Base-by-base conservation (phyloP, 2,329 filamentous ascomycete genomes). In the Verticillium nonalfalfae region DNA sequence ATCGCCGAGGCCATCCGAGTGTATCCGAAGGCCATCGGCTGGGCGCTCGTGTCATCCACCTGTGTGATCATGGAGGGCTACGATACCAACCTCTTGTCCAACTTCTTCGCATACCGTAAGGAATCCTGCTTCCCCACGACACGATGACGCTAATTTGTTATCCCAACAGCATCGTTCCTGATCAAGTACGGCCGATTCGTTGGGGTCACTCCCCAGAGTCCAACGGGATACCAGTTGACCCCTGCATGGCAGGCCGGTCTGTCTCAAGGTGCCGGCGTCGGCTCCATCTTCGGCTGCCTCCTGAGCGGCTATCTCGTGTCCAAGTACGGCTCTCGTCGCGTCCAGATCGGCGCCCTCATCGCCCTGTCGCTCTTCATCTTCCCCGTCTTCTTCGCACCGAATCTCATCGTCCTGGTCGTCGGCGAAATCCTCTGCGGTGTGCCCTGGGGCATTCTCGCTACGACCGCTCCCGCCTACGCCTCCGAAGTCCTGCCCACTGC, bases 341-440 rank as follows among this genome's bases (percentile, higher is more conserved):
- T 69, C 67, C 81, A 79, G 0, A 78, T 81, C 50, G 77, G 74
- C 60, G 68, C 69, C 4, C 82, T 79, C 64, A 75, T 81, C 31
- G 61, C 71, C 10, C 68, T 80, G 62, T 83, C 81, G 2, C 77
- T 78, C 13, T 77, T 73, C 1, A 80, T 88, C 61, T 87, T 87
- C 69, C 80, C 87, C 60, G 84, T 87, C 65, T 87, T 87, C 74
- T 88, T 87, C 66, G 83, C 84, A 13, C 78, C 80, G 2, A 82
- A 80, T 1, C 75, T 86, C 13, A 68, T 77, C 7, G 79, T 82
- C 13, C 75, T 88, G 2, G 79, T 87, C n/a, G 82, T 82, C 2
- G 83, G 85, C 34, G 84, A 88, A 74, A 74, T 89, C 2, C 75
- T 89, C 0, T 81, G 82, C 31, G 86, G 86, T 1, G 74, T 87